Evolutionary conservation across 345 rosid species (phyloP).

Genomic region (Draba incana): DNA sequence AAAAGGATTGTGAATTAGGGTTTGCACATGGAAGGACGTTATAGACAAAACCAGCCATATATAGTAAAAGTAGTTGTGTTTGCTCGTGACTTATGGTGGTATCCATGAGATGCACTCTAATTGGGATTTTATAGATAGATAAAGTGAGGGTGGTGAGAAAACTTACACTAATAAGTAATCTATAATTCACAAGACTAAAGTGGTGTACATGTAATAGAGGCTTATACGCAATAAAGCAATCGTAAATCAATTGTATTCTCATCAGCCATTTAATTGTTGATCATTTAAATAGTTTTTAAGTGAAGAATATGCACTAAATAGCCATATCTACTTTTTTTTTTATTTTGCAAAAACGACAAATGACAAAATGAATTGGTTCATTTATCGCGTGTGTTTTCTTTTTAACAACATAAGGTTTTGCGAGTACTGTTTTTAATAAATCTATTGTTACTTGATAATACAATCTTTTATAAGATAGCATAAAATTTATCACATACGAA

Average conservation of each 20-base stretch:
- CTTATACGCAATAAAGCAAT: background rate
- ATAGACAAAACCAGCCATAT: slow-evolving; percentile 23
- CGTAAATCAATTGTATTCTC: background rate
- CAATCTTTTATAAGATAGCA: too few relatives aligned
- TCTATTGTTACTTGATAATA: too few relatives aligned
- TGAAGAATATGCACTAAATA: background rate
- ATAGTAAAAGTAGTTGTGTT: background rate
- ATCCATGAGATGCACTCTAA: background rate
- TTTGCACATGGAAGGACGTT: slow-evolving; percentile 12
- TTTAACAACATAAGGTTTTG: too few relatives aligned
- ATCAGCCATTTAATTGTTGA: background rate
- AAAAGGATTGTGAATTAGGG: background rate
- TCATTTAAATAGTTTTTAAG: background rate
- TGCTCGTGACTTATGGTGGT: slow-evolving; percentile 9
- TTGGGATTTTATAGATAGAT: slow-evolving; percentile 20
- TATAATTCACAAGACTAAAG: background rate
- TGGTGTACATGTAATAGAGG: background rate
- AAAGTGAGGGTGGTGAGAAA: background rate
- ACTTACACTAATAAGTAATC: background rate
- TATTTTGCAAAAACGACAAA: too few relatives aligned
- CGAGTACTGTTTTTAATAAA: background rate
- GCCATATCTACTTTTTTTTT: background rate
- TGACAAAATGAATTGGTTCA: too few relatives aligned
- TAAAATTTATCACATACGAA: too few relatives aligned
- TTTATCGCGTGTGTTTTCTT: background rate